Evolutionary conservation across 2,329 filamentous ascomycete species (phyloP).

Genomic region (Amylocarpus encephaloides): DNA sequence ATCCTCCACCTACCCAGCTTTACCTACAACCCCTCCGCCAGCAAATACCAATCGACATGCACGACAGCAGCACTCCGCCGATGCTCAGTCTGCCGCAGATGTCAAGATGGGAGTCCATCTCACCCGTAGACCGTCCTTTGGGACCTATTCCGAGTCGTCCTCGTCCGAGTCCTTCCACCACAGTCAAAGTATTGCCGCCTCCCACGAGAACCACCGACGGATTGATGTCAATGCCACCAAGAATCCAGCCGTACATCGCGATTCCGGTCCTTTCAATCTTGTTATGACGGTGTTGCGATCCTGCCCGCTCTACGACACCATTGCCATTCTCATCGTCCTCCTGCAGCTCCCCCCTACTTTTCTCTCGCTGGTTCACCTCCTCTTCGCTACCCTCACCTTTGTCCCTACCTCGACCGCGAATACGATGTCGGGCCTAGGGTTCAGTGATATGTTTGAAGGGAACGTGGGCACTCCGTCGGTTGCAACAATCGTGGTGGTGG

Average conservation of each 20-base stretch:
- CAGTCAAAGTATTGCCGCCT: constrained; percentile 35
- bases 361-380: constrained; percentile 80
- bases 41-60: constrained; percentile 29
- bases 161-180: constrained; percentile 43
- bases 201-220: constrained; percentile 50
- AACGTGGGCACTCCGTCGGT: constrained; percentile 80
- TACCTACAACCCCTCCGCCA: constrained; percentile 35
- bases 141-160: constrained; percentile 49
- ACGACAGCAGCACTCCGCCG: constrained; percentile 20
- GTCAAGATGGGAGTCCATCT: constrained; percentile 34
- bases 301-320: constrained; percentile 87
- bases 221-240: constrained; percentile 67
- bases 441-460: constrained; percentile 87
- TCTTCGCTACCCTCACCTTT: constrained; percentile 90
- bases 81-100: constrained; percentile 18
- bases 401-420: constrained; percentile 71
- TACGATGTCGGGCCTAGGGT: constrained; percentile 62
- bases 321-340: constrained; percentile 92
- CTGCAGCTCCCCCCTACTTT: constrained; percentile 86
- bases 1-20: constrained; percentile 35
- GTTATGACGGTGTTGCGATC: constrained; percentile 82
- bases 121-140: constrained; percentile 43
- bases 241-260: constrained; percentile 61
- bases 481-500: constrained; percentile 76
- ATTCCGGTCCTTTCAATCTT: constrained; percentile 67